Evolutionary conservation across 2,329 filamentous ascomycete genomes (phyloP), one percentile per base, ranked within the genome.

Genomic region (Aspergillus aculeatinus): DNA sequence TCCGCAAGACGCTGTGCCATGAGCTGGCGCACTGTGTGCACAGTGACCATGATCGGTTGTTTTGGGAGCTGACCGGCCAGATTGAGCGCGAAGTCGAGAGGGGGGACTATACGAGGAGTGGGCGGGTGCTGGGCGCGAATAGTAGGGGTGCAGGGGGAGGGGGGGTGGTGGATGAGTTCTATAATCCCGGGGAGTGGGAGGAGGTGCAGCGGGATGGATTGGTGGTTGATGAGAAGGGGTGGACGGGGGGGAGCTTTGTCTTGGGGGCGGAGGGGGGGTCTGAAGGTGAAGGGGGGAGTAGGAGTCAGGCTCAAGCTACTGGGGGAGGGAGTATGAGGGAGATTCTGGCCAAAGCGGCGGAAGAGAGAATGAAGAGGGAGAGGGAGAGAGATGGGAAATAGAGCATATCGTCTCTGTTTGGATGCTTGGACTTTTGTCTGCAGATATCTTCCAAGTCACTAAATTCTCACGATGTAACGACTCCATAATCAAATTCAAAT

Each of bases 21-120:
- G 95, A 99, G 79, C 82, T 99, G 19, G 89, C 93, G 65, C 95
- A 99, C 76, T 97, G 96, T 69, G 91, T 96, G 10, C 89, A 89
- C 77, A 83, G 89, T 0, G 86, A 89, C 0, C 95, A 99, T 74
- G 92, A 98, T 75, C 81, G 86, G 19, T 80, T 90, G 51, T 99
- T 99, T 71, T 98, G 95, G 94, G 85, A 92, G 56, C 75, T 99
- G 68, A 96, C 91, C 66, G 88, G 87, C 67, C 84, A 89, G 79
- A 96, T 97, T 70, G 93, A 98, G 80, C 83, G 83, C 54, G 94
- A 97, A 80, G 94, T 97, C 3, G 88, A 89, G 59, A 80, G 79
- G 52, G 89, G 85, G 16, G 92, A 97, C 79, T 96, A 90, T 88
- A 88, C 82, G 70, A 82, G 83, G 25, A 87, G 87, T 0, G 93